These are phyloP conservation scores for Phalaenopsis hybrid DNA, from an alignment of 116 monocot species.

Conservation along the genomic window DNA sequence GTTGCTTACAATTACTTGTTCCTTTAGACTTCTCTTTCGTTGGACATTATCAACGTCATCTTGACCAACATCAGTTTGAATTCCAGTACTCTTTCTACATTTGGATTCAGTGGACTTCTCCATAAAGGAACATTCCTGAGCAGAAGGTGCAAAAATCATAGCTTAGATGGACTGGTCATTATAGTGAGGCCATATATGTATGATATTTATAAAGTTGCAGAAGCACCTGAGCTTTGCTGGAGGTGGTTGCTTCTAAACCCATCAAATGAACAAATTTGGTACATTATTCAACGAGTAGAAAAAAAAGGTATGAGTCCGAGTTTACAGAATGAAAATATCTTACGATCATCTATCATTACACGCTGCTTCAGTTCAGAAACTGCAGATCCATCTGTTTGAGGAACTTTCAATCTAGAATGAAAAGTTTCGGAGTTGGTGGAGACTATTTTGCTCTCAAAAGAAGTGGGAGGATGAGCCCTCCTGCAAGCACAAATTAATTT, in stretches of 20 bases:
- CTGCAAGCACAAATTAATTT: conserved; percentile 4
- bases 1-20: conserved; percentile 34
- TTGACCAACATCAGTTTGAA: conserved; percentile 50
- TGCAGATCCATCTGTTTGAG: conserved; percentile 20
- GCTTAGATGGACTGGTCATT: conserved; percentile 2
- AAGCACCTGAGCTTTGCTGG: conserved; percentile 36
- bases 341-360: conserved; percentile 27
- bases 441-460: background rate
- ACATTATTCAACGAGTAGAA: background rate
- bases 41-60: conserved; percentile 10
- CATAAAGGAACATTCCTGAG: conserved; percentile 16
- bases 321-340: conserved; percentile 3
- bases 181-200: background rate
- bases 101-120: conserved; percentile 12
- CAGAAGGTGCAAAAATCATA: background rate
- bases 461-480: background rate
- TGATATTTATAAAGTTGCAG: conserved; percentile 1
- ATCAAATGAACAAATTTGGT: conserved; percentile 14
- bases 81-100: conserved; percentile 29
- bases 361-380: conserved; percentile 27
- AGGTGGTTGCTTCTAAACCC: conserved; percentile 30
- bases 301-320: background rate
- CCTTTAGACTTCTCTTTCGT: conserved; percentile 11
- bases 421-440: no score
- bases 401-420: conserved; percentile 8